Percentiles rank a stretch among this genome's conserved stretches.
Evolutionary conservation across 768 basidiomycete species (phyloP).

Genomic region (Floccularia luteovirens): DNA sequence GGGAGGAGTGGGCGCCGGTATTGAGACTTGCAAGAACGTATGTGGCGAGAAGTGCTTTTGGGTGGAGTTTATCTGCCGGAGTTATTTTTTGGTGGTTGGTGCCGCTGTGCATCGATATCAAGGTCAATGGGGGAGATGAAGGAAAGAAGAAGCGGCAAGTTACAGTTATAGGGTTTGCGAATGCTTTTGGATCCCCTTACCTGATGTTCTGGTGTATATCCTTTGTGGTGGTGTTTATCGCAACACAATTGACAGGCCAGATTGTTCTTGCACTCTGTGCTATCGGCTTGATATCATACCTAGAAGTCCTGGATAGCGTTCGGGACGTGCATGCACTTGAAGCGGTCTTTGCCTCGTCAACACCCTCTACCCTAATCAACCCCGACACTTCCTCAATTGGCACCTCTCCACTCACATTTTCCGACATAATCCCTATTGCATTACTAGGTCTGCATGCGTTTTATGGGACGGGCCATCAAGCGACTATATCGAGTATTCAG

Average conservation of each 20-base stretch:
- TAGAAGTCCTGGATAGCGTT: constrained; percentile 78
- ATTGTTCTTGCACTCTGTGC: constrained; percentile 58
- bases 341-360: constrained; percentile 39
- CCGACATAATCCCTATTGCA: constrained; percentile 66
- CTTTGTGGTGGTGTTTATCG: constrained; percentile 54
- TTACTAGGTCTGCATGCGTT: constrained; percentile 74
- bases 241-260: constrained; percentile 80
- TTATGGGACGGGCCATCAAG: constrained; percentile 89
- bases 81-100: constrained; percentile 61
- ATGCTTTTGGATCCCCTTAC: constrained; percentile 86
- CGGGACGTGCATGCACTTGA: constrained; percentile 60
- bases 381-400: constrained; percentile 18
- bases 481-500: constrained; percentile 82
- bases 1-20: constrained; percentile 26
- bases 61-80: constrained; percentile 43
- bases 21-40: constrained; percentile 52
- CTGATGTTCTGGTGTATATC: constrained; percentile 71
- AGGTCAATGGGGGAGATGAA: constrained; percentile 16
- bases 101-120: constrained; percentile 70
- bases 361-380: constrained; percentile 35
- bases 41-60: constrained; percentile 51
- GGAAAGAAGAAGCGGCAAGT: constrained; percentile 26
- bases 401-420: constrained; percentile 40
- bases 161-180: constrained; percentile 74
- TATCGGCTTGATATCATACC: constrained; percentile 61